phyloP scores from a whole-genome alignment of 2,329 filamentous ascomycete genomes.

The Sphaceloma murrayae region DNA sequence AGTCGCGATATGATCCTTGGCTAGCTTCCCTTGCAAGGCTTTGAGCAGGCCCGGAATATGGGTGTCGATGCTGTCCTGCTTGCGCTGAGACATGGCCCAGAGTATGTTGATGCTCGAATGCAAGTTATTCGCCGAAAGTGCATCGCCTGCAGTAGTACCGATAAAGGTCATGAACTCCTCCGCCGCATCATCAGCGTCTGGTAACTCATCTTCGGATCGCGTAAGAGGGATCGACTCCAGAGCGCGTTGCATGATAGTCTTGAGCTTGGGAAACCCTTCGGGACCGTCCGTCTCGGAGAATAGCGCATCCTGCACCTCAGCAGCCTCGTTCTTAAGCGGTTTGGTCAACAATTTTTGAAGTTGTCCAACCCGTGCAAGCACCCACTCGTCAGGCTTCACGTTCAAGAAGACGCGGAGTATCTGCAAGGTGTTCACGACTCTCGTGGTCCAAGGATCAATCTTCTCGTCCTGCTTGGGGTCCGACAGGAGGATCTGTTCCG shows the following conservation, averaged over 20 bases:
- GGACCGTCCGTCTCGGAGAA: slow-evolving; percentile 64
- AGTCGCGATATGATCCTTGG: slow-evolving; percentile 78
- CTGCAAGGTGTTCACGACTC: slow-evolving; percentile 88
- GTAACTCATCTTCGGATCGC: slow-evolving; percentile 58
- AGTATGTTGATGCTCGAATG: slow-evolving; percentile 78
- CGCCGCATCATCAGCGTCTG: slow-evolving; percentile 61
- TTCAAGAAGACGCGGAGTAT: slow-evolving; percentile 84
- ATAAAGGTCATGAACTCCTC: slow-evolving; percentile 82
- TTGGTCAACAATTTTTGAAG: slow-evolving; percentile 88
- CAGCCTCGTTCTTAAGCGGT: slow-evolving; percentile 74
- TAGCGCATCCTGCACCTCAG: slow-evolving; percentile 87
- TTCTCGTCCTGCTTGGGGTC: slow-evolving; percentile 49
- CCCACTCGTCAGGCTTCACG: slow-evolving; percentile 83
- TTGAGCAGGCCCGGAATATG: slow-evolving; percentile 88
- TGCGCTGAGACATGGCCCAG: slow-evolving; percentile 80
- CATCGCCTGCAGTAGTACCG: slow-evolving; percentile 78
- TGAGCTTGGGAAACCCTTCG: slow-evolving; percentile 51
- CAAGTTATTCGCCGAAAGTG: slow-evolving; percentile 47
- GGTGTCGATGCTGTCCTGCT: slow-evolving; percentile 77
- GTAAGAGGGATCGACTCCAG: slow-evolving; percentile 81
- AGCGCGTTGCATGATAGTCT: slow-evolving; percentile 69
- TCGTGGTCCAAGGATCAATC: slow-evolving; percentile 65
- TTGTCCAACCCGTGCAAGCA: slow-evolving; percentile 63
- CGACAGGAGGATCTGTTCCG: slow-evolving; percentile 71
- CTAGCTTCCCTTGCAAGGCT: slow-evolving; percentile 80